A percentile compares a stretch with the other conserved stretches of the same genome.
Conservation (phyloP, 106 monocot species). For the Hemerocallis citrina region DNA sequence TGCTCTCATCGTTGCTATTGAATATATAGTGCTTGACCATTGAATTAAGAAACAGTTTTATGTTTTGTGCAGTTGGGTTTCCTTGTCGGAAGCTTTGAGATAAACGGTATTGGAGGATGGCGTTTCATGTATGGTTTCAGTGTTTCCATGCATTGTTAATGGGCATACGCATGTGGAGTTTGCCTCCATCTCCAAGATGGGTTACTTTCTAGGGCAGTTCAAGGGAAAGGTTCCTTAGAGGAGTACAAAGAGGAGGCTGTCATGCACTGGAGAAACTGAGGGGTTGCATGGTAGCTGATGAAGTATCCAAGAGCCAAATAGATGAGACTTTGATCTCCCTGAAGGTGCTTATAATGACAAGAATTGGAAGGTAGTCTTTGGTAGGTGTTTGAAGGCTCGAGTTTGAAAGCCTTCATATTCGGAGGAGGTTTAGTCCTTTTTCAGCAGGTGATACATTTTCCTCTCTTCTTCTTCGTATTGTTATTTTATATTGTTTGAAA, state of each 20-base stretch:
- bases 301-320: constrained; percentile 54
- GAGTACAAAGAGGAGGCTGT: constrained; percentile 50
- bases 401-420: constrained; percentile 88
- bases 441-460: constrained; percentile 72
- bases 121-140: constrained; percentile 93
- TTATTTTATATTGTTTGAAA: too few relatives aligned
- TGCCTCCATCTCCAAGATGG: constrained; percentile 92
- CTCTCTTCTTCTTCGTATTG: not conserved
- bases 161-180: constrained; percentile 67
- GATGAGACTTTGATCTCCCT: constrained; percentile 69
- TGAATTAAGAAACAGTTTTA: not conserved
- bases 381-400: constrained; percentile 89
- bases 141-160: constrained; percentile 65
- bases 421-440: constrained; percentile 98
- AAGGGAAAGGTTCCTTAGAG: constrained; percentile 59
- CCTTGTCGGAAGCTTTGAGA: constrained; percentile 76
- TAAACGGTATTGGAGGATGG: constrained; percentile 89
- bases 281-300: constrained; percentile 46
- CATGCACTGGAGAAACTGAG: constrained; percentile 51
- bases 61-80: constrained; percentile 71
- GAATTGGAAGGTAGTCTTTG: constrained; percentile 52
- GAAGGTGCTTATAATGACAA: constrained; percentile 49
- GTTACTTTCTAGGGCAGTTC: constrained; percentile 86
- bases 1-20: not conserved
- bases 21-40: constrained; percentile 3